Conservation (phyloP, 1,284 basidiomycete genomes). For the Xerocomus nothofagi region DNA sequence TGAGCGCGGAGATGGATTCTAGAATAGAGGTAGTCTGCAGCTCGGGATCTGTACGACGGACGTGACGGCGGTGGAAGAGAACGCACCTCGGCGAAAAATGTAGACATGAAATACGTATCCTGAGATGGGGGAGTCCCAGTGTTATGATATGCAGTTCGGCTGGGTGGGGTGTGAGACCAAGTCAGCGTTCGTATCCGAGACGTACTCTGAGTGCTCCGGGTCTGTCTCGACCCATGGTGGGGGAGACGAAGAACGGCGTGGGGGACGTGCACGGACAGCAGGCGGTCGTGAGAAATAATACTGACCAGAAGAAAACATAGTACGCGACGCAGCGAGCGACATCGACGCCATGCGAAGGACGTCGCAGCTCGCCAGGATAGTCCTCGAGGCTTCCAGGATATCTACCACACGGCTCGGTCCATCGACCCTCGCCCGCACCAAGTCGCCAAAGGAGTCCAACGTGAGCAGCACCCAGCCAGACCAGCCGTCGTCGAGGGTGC, state of each 20-base stretch:
- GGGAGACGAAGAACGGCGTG: background rate
- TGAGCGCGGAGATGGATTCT: slow-evolving; percentile 55
- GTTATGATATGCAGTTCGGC: too few species aligned
- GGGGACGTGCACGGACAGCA: too few species aligned
- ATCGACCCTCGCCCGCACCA: slow-evolving; percentile 26
- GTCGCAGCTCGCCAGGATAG: slow-evolving; percentile 21
- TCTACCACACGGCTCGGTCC: background rate
- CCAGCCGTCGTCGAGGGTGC: slow-evolving; percentile 30
- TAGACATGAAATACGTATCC: slow-evolving; percentile 28
- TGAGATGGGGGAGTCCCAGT: slow-evolving; percentile 1
- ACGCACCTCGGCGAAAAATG: slow-evolving; percentile 36
- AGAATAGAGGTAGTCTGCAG: slow-evolving; percentile 55
- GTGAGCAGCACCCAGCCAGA: slow-evolving; percentile 18
- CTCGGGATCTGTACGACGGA: background rate
- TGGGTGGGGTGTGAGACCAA: slow-evolving; percentile 9
- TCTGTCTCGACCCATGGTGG: slow-evolving; percentile 32
- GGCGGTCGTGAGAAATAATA: slow-evolving; percentile 23
- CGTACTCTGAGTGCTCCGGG: slow-evolving; percentile 35
- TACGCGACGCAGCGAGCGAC: background rate
- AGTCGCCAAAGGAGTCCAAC: slow-evolving; percentile 23
- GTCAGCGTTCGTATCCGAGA: background rate
- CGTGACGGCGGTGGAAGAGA: background rate
- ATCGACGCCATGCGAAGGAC: slow-evolving; percentile 26
- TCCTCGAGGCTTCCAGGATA: slow-evolving; percentile 19
- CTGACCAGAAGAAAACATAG: background rate